Conservation (phyloP, 495 filamentous ascomycete species). For the Tuber aestivum region DNA sequence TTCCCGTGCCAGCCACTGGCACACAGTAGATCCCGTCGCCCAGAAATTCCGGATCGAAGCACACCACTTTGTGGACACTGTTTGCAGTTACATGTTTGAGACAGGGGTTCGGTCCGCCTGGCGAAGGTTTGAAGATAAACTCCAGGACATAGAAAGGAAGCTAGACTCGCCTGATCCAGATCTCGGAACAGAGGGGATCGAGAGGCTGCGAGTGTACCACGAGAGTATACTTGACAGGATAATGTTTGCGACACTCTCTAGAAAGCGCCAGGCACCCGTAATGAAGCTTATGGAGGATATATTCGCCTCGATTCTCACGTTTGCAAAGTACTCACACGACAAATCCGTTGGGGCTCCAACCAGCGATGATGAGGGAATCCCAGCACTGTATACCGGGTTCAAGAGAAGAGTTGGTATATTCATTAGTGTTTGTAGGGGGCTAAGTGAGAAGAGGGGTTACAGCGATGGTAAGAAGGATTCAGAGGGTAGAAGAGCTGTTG, state of each 20-base stretch:
- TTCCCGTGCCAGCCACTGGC: constrained; percentile 42
- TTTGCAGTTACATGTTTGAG: constrained; percentile 71
- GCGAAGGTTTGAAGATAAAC: constrained; percentile 59
- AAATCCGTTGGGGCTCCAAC: constrained; percentile 45
- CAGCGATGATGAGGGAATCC: constrained; percentile 47
- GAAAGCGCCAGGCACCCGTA: constrained; percentile 63
- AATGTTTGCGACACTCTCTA: constrained; percentile 64
- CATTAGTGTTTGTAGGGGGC: constrained; percentile 55
- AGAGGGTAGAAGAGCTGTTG: constrained; percentile 43
- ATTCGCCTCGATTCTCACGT: constrained; percentile 64
- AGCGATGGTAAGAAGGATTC: constrained; percentile 48
- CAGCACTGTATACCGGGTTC: constrained; percentile 57
- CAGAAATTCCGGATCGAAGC: constrained; percentile 67
- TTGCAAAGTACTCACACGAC: constrained; percentile 52
- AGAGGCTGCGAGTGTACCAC: constrained; percentile 62
- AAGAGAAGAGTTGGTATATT: constrained; percentile 65
- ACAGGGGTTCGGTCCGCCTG: constrained; percentile 66
- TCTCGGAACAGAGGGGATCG: constrained; percentile 51
- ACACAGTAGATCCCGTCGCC: constrained; percentile 46
- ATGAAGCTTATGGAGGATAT: constrained; percentile 71
- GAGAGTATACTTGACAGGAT: constrained; percentile 73
- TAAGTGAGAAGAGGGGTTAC: constrained; percentile 56
- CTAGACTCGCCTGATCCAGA: constrained; percentile 49
- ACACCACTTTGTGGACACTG: constrained; percentile 64
- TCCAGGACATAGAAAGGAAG: constrained; percentile 57